Evolutionary conservation across 192 early-diverging fungal genomes (phyloP).

Genomic region (Haplosporangium gracile): DNA sequence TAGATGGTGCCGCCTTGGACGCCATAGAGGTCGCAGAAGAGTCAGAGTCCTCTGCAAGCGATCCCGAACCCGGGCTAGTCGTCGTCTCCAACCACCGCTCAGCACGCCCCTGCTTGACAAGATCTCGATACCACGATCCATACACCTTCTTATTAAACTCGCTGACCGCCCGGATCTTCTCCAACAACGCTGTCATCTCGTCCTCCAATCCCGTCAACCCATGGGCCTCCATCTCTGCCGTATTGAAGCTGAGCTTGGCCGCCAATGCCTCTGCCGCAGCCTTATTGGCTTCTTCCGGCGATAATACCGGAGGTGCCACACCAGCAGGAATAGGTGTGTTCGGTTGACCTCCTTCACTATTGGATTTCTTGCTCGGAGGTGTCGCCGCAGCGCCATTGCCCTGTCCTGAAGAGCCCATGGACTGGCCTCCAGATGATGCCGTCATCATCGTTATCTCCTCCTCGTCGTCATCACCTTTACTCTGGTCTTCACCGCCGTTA

Average conservation of each 20-base stretch:
- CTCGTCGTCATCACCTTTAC: neutral
- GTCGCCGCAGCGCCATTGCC: neutral
- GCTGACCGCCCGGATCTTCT: conserved; percentile 46
- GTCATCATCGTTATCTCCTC: neutral
- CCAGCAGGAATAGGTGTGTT: neutral
- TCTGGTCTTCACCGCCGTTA: conserved; percentile 8
- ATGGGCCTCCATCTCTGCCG: conserved; percentile 53
- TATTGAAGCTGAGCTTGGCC: conserved; percentile 49
- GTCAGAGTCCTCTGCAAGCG: neutral
- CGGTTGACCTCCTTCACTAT: neutral
- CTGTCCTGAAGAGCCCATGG: neutral
- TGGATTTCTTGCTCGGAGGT: neutral
- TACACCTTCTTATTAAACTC: conserved; percentile 58
- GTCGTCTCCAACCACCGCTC: conserved; percentile 42
- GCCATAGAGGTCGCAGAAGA: neutral
- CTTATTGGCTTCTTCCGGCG: conserved; percentile 48
- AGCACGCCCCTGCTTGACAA: conserved; percentile 44
- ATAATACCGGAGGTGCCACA: conserved; percentile 3
- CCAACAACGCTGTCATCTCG: conserved; percentile 53
- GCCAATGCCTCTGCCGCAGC: conserved; percentile 48
- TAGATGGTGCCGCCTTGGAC: neutral
- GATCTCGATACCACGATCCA: conserved; percentile 49
- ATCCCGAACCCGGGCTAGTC: neutral
- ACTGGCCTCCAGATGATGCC: neutral
- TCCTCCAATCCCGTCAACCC: conserved; percentile 53